Base-by-base conservation (phyloP, 306 rosid species). In the Corylus heterophylla region DNA sequence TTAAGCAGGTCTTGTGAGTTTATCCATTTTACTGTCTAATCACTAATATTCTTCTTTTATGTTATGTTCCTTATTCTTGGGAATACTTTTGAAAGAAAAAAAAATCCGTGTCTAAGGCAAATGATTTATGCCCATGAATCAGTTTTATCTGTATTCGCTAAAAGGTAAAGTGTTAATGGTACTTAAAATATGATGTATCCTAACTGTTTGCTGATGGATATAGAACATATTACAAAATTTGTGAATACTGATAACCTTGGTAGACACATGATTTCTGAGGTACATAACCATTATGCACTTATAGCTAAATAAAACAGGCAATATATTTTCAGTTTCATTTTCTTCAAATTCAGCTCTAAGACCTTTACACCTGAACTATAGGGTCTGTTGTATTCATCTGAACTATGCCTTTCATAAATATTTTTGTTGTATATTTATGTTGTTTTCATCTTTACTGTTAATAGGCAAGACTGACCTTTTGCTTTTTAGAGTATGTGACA, bases 1-100 rank as follows among this genome's bases (percentile, higher is more conserved):
- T 95, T 82, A 91, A 85, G 58, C 97, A 95, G 98, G 97, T 94
- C 76, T 18, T 52, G 69, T 81, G 31, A 58, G 54, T 56, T 68
- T 54, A 27, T 86, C 58, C 73, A 13, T 61, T n/a, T 78, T 73
- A 13, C 76, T 16, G 52, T 51, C 68, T 51, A 39, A 50, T 67
- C 5, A 22, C 58, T 14, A 50, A 48, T 42, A 4, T 50, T n/a
- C 9, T 58, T 45, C 25, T 12, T 35, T 66, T 0, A 42, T 64
- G 44, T 10, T 42, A 42, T 10, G 0, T 67, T 18, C 72, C 29
- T 39, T 67, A 67, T 17, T 42, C 50, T 67, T 42, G 29, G 13
- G 13, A 17, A 31, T 17, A 42, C 14, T 67, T 67, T 67, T 1
- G 45, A 42, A 42, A 42, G 7, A 42, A 62, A 8, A 62, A 62